Base-by-base conservation (phyloP, 1,139 yeast species). In the Geotrichum carabidarum region DNA sequence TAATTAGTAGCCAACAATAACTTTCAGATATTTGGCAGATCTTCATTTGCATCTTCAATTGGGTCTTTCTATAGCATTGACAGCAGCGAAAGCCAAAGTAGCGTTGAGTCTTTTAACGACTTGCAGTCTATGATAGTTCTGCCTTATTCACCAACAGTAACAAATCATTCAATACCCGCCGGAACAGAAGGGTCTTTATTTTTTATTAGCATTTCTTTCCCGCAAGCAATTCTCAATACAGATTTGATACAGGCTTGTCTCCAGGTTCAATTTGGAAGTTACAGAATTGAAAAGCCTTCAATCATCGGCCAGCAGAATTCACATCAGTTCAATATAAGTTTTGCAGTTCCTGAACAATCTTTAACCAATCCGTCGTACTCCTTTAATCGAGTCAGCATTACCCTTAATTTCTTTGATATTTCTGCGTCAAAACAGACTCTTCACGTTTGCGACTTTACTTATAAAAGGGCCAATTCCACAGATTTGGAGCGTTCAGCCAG, bases 271-370 rank as follows among this genome's bases (percentile, higher is more conserved):
- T 57, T 61, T 51, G 62, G 63, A n/a, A 41, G 47, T 37, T 55
- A 55, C 46, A 50, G 59, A n/a, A 49, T 42, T 27, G n/a, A 54
- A 9, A 43, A 38, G 15, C 55, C 57, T 14, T 43, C 50, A 27
- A 37, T 51, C 36, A 48, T 51, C 7, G 27, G 37, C 17, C 45
- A 44, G 15, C 54, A 44, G 27, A 50, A 46, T 34, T 52, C 51
- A 15, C 53, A 57, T 46, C 60, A 62, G 44, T 59, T 48, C 50
- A 44, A 53, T 9, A 52, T 62, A 15, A 53, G 59, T 12, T 55
- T 56, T 9, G 57, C 59, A 40, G 62, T 62, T 22, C 65, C 65
- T 31, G 44, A 58, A n/a, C 45, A 55, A 44, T 50, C 51, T 32
- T 36, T 55, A 18, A 5, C 27, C 27, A 22, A 22, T 22, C 27